A percentile compares a stretch with the other conserved stretches of the same genome.
These are phyloP conservation scores for Coniella lustricola DNA, from an alignment of 2,329 filamentous ascomycete species.

Conservation along the genomic window DNA sequence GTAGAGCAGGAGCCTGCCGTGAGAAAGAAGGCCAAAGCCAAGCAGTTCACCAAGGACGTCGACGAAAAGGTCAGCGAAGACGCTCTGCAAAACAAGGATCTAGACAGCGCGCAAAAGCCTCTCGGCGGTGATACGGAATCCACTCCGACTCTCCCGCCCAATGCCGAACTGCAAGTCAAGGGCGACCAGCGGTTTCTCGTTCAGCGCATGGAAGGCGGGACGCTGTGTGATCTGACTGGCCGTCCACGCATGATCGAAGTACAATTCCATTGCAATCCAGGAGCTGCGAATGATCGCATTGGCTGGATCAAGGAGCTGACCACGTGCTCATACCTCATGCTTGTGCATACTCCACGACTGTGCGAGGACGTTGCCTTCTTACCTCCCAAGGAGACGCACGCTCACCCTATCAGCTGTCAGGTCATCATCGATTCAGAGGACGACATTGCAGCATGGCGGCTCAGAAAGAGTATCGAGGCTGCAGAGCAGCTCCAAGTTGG, in stretches of 20 bases:
- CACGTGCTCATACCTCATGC: constrained; percentile 89
- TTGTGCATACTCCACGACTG: constrained; percentile 80
- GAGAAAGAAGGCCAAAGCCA: constrained; percentile 15
- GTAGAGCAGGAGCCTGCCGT: constrained; percentile 28
- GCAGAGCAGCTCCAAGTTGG: constrained; percentile 25
- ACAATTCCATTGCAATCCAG: constrained; percentile 71
- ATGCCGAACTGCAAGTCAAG: constrained; percentile 68
- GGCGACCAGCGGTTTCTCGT: constrained; percentile 82
- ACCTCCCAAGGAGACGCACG: constrained; percentile 69
- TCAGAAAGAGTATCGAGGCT: constrained; percentile 31
- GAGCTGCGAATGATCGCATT: constrained; percentile 66
- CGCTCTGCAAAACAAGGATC: constrained; percentile 23
- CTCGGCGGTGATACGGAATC: not conserved
- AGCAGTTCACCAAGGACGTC: constrained; percentile 16
- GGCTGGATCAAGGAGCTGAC: constrained; percentile 89
- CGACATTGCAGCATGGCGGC: constrained; percentile 34
- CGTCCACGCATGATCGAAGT: constrained; percentile 78
- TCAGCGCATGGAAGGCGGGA: constrained; percentile 72
- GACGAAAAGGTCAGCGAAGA: constrained; percentile 18
- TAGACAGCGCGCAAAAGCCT: constrained; percentile 14
- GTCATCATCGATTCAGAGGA: constrained; percentile 56
- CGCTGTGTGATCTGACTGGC: constrained; percentile 78
- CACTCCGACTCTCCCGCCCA: constrained; percentile 29
- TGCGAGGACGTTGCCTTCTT: constrained; percentile 83
- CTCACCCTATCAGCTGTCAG: constrained; percentile 70